Percentiles rank a stretch among this genome's conserved stretches.
These are phyloP conservation scores for Ceratobasidium sp. DNA, from an alignment of 1,284 basidiomycete species.

Conservation along the genomic window DNA sequence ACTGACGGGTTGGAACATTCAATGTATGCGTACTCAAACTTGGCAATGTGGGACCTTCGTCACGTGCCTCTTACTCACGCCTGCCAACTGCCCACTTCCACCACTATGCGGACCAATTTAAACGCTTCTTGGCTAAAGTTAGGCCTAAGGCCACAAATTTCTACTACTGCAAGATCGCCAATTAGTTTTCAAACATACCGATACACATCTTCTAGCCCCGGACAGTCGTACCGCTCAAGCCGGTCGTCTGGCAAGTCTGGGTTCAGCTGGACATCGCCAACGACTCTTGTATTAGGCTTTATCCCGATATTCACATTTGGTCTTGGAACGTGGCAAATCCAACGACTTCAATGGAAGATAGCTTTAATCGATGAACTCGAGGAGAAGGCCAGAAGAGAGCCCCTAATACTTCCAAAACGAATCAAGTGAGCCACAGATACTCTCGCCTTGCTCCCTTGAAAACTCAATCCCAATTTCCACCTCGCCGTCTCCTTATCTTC, in stretches of 20 bases:
- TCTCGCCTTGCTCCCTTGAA: slow-evolving; percentile 15
- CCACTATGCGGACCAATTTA: slow-evolving; percentile 10
- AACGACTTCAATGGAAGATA: slow-evolving; percentile 95
- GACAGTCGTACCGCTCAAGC: not conserved
- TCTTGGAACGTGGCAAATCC: slow-evolving; percentile 94
- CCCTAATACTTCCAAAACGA: slow-evolving; percentile 83
- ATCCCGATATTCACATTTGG: slow-evolving; percentile 93
- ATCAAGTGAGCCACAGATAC: slow-evolving; percentile 79
- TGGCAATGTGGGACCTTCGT: too few relatives aligned
- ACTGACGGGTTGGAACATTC: too few relatives aligned
- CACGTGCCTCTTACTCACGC: slow-evolving; percentile 8
- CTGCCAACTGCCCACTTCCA: not conserved
- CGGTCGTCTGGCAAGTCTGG: slow-evolving; percentile 25
- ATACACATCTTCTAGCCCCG: not conserved
- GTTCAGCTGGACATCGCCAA: slow-evolving; percentile 66
- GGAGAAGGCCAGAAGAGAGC: slow-evolving; percentile 86
- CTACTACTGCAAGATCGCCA: not conserved
- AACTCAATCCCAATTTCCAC: slow-evolving; percentile 7
- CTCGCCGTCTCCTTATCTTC: not conserved
- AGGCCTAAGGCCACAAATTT: not conserved
- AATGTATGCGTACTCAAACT: too few relatives aligned
- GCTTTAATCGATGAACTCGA: slow-evolving; percentile 94
- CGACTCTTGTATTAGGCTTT: slow-evolving; percentile 83
- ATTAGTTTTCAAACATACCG: not conserved
- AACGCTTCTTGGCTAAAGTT: slow-evolving; percentile 12